Evolutionary conservation across 345 rosid species (phyloP), one percentile per base, ranked within the genome.

Genomic region (rapeseed (Brassica napus)): DNA sequence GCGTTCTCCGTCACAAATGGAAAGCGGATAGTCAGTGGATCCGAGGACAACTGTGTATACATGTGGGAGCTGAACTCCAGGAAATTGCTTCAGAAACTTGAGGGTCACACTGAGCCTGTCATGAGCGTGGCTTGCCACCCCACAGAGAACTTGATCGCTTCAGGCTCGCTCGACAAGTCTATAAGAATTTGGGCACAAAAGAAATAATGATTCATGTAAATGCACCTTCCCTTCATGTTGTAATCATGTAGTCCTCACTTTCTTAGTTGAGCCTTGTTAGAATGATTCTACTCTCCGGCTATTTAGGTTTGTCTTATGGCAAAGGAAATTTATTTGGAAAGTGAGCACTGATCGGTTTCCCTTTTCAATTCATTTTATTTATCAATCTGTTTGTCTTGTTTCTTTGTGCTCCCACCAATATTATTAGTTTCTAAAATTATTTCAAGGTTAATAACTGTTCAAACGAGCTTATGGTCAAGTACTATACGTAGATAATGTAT

Each of bases 121-220:
- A 83, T 93, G 81, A 87, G 88, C 6, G 97, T 95, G 21, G 88
- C 98, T 39, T 95, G 94, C 72, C 97, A 93, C 82, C 98, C 99
- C 0, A 86, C 82, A 0, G 88, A 87, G 82, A 95, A 90, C 84
- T 74, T 93, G 83, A 91, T 95, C 0, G 97, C 98, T 28, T 95
- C 99, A 32, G 97, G 89, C 52, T 90, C 97, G 8, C 91, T 93
- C 1, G 99, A 93, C 87, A 89, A 87, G 79, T 83, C 89, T 16
- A 79, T 95, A 71, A 87, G 84, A 87, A 84, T 95, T 71, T 95
- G 99, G 98, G 87, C 93, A 30, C 94, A 91, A 84, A 80, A 84
- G 83, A 85, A 79, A 12, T 77, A 83, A 59, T 86, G 82, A 86
- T 54, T 69, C 69, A 59, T 60, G 8, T 66, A 14, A 39, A 10